Conservation (phyloP, 2,329 filamentous ascomycete species). For the Fusarium euwallaceae region DNA sequence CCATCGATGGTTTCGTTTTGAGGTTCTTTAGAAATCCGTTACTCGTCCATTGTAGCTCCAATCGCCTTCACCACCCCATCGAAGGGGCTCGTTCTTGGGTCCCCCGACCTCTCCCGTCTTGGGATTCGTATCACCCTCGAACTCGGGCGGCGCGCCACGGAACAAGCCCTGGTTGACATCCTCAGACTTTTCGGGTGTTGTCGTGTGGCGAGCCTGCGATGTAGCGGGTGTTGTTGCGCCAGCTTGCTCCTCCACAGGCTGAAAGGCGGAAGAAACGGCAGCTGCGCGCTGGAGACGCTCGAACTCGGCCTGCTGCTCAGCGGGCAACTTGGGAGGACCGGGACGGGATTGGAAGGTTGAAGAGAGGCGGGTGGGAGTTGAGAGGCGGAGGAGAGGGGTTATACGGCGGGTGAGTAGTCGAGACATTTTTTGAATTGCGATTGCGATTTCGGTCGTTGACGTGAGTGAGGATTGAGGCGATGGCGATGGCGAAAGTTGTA, state of each 20-base stretch:
- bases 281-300: slow-evolving; percentile 83
- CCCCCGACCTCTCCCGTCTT: slow-evolving; percentile 96
- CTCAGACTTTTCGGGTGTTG: slow-evolving; percentile 47
- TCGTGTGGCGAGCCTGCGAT: slow-evolving; percentile 35
- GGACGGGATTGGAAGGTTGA: slow-evolving; percentile 68
- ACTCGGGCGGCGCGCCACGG: slow-evolving; percentile 87
- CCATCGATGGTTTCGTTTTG: background rate
- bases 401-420: slow-evolving; percentile 38
- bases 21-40: slow-evolving; percentile 79
- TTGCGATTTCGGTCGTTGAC: background rate
- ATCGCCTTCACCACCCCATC: slow-evolving; percentile 82
- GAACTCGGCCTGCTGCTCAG: slow-evolving; percentile 90
- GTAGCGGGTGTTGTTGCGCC: slow-evolving; percentile 44
- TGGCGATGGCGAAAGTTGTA: slow-evolving; percentile 10
- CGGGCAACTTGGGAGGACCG: slow-evolving; percentile 86
- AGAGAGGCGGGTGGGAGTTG: slow-evolving; percentile 47
- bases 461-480: background rate
- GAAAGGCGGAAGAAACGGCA: slow-evolving; percentile 59
- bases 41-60: slow-evolving; percentile 97
- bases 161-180: slow-evolving; percentile 73
- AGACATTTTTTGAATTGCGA: slow-evolving; percentile 30
- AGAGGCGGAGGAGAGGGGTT: slow-evolving; percentile 23
- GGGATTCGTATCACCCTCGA: slow-evolving; percentile 91
- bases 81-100: slow-evolving; percentile 94
- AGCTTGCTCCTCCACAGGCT: slow-evolving; percentile 45